Evolutionary conservation across 352 stramenopile genomes (phyloP).

Genomic region (Saprolegnia parasitica): DNA sequence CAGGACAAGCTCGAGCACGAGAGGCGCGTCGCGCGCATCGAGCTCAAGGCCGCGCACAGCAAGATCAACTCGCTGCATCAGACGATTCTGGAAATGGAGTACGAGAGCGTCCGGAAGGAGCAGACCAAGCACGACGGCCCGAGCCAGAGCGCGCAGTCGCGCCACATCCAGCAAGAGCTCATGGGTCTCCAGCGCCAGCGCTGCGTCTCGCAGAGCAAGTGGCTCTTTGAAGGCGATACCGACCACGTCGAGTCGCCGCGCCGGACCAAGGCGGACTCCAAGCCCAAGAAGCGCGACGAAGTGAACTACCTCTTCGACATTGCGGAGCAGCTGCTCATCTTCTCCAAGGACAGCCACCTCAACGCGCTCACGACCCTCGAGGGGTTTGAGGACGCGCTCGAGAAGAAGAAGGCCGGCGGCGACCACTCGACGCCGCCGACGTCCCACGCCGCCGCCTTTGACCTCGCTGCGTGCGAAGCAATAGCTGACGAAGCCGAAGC

Average conservation of each 20-base stretch:
- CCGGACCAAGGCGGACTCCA: not conserved
- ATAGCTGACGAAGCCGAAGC: constrained; percentile 13
- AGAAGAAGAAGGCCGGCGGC: not conserved
- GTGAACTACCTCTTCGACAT: constrained; percentile 15
- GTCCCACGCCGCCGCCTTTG: not conserved
- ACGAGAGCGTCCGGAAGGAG: constrained; percentile 22
- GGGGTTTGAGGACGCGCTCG: not conserved
- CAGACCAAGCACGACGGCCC: not conserved
- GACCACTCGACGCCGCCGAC: not conserved
- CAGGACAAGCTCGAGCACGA: not conserved
- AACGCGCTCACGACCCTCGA: constrained; percentile 11
- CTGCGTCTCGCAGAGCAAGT: constrained; percentile 29
- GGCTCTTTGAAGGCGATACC: constrained; percentile 11
- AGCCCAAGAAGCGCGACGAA: constrained; percentile 2
- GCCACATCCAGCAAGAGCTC: constrained; percentile 22
- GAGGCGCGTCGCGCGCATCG: not conserved
- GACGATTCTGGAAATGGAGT: constrained; percentile 27
- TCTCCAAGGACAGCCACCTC: constrained; percentile 13
- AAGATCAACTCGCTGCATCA: constrained; percentile 25
- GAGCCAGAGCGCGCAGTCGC: constrained; percentile 13
- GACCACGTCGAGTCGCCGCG: constrained; percentile 1
- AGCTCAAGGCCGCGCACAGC: constrained; percentile 19
- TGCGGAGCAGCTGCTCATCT: constrained; percentile 14
- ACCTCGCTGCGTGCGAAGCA: constrained; percentile 13
- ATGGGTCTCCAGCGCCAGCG: constrained; percentile 12